Evolutionary conservation across 208 protist species (phyloP).

Genomic region (Wallacemonas sp.): DNA sequence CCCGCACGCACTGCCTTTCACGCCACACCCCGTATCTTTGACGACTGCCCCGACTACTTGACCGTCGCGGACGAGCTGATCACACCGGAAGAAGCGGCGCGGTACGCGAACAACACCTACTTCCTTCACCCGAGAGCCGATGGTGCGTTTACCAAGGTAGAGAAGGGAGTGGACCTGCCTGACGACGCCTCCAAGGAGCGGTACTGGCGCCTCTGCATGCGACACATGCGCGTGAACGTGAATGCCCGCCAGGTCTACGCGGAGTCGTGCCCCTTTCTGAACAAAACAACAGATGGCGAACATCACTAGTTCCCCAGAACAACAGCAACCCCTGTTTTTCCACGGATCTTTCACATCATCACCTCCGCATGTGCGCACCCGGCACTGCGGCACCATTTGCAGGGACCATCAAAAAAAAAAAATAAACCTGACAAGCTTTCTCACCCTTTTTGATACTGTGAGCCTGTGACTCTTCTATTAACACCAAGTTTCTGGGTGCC

Average conservation of each 20-base stretch:
- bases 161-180: conserved; percentile 21
- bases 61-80: conserved; percentile 37
- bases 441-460: no score
- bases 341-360: no score
- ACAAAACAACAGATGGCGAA: no score
- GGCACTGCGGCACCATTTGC: no score
- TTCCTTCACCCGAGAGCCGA: conserved; percentile 18
- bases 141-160: conserved; percentile 28
- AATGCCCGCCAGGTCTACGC: conserved; percentile 83
- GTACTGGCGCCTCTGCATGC: conserved; percentile 85
- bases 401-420: no score
- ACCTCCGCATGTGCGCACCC: no score
- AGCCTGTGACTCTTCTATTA: no score
- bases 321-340: no score
- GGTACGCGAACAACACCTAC: conserved; percentile 41
- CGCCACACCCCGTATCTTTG: conserved; percentile 72
- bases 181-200: conserved; percentile 36
- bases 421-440: no score
- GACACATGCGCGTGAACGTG: conserved; percentile 86
- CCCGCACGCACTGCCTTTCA: conserved; percentile 70
- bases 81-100: conserved; percentile 19
- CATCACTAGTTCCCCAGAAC: no score
- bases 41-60: conserved; percentile 76
- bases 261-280: conserved; percentile 46
- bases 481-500: no score